phyloP scores from a whole-genome alignment of 495 filamentous ascomycete genomes.

The Penicillium samsonianum region DNA sequence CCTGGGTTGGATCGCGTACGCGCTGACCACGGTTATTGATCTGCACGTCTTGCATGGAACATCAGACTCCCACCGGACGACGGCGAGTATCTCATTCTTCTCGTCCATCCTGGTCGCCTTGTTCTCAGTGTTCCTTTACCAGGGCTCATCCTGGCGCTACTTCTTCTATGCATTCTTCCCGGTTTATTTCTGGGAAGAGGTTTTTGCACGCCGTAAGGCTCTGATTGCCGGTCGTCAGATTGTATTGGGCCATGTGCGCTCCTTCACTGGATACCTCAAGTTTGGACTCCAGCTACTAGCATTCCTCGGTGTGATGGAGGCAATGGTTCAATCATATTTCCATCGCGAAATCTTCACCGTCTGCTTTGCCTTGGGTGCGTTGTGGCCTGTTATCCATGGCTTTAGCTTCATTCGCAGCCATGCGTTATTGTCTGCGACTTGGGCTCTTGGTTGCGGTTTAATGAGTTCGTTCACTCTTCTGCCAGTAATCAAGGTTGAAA shows the following conservation, averaged over 20 bases:
- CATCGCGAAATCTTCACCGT: slow-evolving; percentile 82
- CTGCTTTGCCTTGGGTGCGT: slow-evolving; percentile 70
- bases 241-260: slow-evolving; percentile 67
- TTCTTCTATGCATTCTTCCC: slow-evolving; percentile 94
- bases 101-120: slow-evolving; percentile 71
- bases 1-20: slow-evolving; percentile 94
- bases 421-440: slow-evolving; percentile 62
- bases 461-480: slow-evolving; percentile 94
- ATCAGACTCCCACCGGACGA: slow-evolving; percentile 64
- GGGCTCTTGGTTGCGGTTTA: slow-evolving; percentile 71
- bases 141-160: slow-evolving; percentile 79
- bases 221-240: slow-evolving; percentile 65
- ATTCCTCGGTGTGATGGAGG: slow-evolving; percentile 76
- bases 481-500: slow-evolving; percentile 81
- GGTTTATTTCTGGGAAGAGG: slow-evolving; percentile 94
- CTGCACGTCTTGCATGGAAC: slow-evolving; percentile 80
- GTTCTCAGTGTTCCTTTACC: slow-evolving; percentile 76
- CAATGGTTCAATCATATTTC: slow-evolving; percentile 87
- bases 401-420: slow-evolving; percentile 67
- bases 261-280: slow-evolving; percentile 53
- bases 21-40: slow-evolving; percentile 88
- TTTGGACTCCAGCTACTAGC: slow-evolving; percentile 58
- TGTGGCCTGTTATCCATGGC: slow-evolving; percentile 81
- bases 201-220: slow-evolving; percentile 75
- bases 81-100: slow-evolving; percentile 64